phyloP scores from a whole-genome alignment of 2,329 filamentous ascomycete species.

The Phoma sp. region DNA sequence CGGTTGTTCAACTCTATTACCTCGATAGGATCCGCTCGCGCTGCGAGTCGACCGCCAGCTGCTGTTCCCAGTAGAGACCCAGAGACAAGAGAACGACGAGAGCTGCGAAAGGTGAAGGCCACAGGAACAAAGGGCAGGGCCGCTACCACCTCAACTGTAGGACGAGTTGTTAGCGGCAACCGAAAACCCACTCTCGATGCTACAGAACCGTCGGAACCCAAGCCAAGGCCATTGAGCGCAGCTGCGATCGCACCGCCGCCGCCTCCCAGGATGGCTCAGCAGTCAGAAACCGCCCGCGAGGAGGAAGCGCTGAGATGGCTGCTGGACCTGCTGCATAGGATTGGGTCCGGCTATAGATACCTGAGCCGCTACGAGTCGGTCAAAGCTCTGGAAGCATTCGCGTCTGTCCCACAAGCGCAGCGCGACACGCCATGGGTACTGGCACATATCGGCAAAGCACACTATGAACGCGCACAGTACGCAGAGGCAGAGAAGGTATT shows the following conservation, averaged over 20 bases:
- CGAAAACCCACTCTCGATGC: constrained; percentile 74
- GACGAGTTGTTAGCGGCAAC: constrained; percentile 88
- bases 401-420: constrained; percentile 73
- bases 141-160: constrained; percentile 74
- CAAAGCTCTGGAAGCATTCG: constrained; percentile 78
- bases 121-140: constrained; percentile 70
- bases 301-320: constrained; percentile 80
- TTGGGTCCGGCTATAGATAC: constrained; percentile 80
- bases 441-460: constrained; percentile 85
- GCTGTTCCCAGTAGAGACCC: constrained; percentile 60
- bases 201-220: constrained; percentile 75
- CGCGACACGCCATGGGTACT: constrained; percentile 94
- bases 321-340: constrained; percentile 80
- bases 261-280: constrained; percentile 46
- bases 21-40: constrained; percentile 65
- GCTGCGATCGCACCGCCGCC: constrained; percentile 35
- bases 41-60: constrained; percentile 68
- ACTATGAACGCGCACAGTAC: constrained; percentile 91
- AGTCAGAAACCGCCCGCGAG: constrained; percentile 69
- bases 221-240: constrained; percentile 47
- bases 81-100: constrained; percentile 69
- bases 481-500: constrained; percentile 87
- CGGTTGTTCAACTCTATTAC: constrained; percentile 60
- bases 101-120: constrained; percentile 84
- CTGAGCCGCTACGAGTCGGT: constrained; percentile 80